Evolutionary conservation across 257 asterid genomes (phyloP).

Genomic region (Lycium ferocissimum): DNA sequence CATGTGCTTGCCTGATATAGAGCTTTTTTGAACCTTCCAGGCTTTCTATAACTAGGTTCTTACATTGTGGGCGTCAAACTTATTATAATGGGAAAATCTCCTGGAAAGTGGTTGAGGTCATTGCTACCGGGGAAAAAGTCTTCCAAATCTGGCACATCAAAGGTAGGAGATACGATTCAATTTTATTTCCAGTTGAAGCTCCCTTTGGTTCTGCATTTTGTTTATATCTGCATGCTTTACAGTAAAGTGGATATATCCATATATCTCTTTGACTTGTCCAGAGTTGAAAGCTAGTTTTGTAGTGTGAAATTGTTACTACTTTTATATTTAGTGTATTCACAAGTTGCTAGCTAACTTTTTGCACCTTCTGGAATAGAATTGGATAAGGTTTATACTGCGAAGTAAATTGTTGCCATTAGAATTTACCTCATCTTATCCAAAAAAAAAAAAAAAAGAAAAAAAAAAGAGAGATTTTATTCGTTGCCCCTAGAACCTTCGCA

Average conservation of each 20-base stretch:
- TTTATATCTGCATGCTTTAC: background rate
- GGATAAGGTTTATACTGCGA: background rate
- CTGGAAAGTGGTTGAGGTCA: constrained; percentile 71
- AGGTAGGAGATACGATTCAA: constrained; percentile 42
- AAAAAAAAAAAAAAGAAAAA: background rate
- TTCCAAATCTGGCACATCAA: constrained; percentile 47
- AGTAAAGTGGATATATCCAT: background rate
- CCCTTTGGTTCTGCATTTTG: background rate
- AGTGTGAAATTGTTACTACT: background rate
- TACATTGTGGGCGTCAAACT: constrained; percentile 12
- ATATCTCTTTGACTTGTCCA: background rate
- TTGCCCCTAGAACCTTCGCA: background rate
- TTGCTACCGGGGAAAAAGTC: constrained; percentile 55
- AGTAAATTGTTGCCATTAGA: background rate
- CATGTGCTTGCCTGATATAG: background rate
- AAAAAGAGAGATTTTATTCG: background rate
- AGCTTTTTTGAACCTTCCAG: constrained; percentile 4
- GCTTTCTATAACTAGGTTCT: background rate
- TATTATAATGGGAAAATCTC: constrained; percentile 66
- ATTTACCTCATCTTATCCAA: background rate
- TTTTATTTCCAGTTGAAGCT: background rate
- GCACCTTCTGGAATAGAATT: background rate
- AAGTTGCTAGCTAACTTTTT: background rate
- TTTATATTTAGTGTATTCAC: background rate
- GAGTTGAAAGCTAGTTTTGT: background rate